phyloP scores from a whole-genome alignment of 1,284 basidiomycete genomes.

The Malassezia globosa region DNA sequence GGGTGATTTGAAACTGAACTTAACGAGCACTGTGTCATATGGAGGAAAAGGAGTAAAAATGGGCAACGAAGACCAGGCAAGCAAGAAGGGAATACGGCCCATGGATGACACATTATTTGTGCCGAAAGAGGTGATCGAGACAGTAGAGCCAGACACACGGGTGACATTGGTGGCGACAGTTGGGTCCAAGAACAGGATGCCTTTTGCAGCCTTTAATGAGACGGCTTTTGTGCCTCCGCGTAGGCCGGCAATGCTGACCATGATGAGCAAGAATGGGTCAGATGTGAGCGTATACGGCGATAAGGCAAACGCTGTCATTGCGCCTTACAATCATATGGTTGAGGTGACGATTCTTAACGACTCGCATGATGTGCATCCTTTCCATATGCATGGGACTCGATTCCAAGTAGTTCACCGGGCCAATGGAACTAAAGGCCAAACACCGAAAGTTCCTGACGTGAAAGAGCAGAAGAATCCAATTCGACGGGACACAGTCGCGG shows the following conservation, averaged over 20 bases:
- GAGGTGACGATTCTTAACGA: conserved; percentile 70
- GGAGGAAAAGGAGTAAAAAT: conserved; percentile 15
- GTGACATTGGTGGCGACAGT: conserved; percentile 13
- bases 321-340: conserved; percentile 65
- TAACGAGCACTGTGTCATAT: conserved; percentile 33
- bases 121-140: conserved; percentile 44
- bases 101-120: conserved; percentile 49
- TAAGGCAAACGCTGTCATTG: conserved; percentile 54
- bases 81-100: conserved; percentile 30
- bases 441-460: conserved; percentile 39
- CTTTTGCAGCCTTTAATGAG: conserved; percentile 49
- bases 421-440: conserved; percentile 51
- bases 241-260: conserved; percentile 12
- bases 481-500: conserved; percentile 57
- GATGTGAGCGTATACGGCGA: conserved; percentile 17
- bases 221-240: conserved; percentile 26
- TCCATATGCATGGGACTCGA: conserved; percentile 23
- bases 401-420: conserved; percentile 57
- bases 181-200: conserved; percentile 46
- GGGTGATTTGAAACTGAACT: conserved; percentile 29
- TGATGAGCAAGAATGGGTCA: conserved; percentile 53
- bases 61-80: conserved; percentile 20
- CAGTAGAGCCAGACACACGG: conserved; percentile 23
- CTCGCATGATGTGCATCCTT: conserved; percentile 64
- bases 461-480: conserved; percentile 67